Conservation (phyloP, 306 rosid species). For the Ormosia semicastrata region DNA sequence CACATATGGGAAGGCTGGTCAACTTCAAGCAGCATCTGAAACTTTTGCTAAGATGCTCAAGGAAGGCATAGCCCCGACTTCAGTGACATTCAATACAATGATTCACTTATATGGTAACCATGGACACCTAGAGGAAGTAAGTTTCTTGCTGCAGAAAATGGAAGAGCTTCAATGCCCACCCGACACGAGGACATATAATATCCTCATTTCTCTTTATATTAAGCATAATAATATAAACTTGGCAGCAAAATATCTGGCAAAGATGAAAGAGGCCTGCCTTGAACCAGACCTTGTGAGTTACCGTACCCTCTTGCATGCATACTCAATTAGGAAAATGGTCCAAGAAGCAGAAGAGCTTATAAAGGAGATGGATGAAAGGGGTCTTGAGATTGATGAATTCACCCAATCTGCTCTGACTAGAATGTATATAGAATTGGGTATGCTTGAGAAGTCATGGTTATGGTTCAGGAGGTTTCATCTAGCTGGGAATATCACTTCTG, state of each 20-base stretch:
- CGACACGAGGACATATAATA: conserved; percentile 74
- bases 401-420: conserved; percentile 77
- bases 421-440: conserved; percentile 65
- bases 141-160: conserved; percentile 62
- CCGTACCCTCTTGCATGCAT: conserved; percentile 68
- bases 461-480: conserved; percentile 76
- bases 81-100: conserved; percentile 79
- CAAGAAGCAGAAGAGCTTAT: conserved; percentile 57
- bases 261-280: conserved; percentile 62
- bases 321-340: conserved; percentile 73
- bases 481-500: conserved; percentile 58
- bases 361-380: conserved; percentile 66
- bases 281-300: conserved; percentile 68
- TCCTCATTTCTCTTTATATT: conserved; percentile 58
- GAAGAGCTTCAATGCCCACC: conserved; percentile 61
- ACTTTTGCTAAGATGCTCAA: conserved; percentile 66
- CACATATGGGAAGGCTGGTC: conserved; percentile 73
- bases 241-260: conserved; percentile 55
- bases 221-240: conserved; percentile 54
- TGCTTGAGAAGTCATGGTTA: conserved; percentile 70
- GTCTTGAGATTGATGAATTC: conserved; percentile 69
- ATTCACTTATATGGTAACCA: conserved; percentile 78
- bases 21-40: conserved; percentile 54
- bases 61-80: conserved; percentile 61
- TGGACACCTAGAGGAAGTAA: conserved; percentile 52